These are phyloP conservation scores for Calonectria leucothoes DNA, from an alignment of 2,329 filamentous ascomycete species.

Conservation along the genomic window DNA sequence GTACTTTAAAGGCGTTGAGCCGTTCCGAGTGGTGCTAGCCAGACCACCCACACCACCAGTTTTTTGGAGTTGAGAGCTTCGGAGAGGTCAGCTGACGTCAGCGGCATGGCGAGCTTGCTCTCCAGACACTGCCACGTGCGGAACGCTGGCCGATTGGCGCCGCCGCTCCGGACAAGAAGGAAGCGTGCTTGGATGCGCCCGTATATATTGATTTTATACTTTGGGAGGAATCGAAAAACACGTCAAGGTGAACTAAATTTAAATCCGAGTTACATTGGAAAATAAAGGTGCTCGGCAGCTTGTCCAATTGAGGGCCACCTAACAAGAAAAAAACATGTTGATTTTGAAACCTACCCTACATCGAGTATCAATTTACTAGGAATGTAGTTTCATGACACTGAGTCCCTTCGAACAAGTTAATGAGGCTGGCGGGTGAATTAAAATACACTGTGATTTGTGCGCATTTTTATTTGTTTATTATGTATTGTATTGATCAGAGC, in stretches of 20 bases:
- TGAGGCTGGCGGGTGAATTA: too few species aligned
- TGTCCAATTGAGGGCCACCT: neutral
- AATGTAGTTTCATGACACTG: too few species aligned
- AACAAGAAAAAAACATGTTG: neutral
- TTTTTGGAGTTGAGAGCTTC: conserved; percentile 23
- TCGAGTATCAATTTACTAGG: neutral
- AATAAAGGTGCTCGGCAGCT: neutral
- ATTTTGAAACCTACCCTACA: neutral
- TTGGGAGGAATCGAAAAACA: neutral
- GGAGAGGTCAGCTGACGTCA: conserved; percentile 27
- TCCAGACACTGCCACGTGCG: neutral
- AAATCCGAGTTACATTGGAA: neutral
- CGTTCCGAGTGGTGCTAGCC: neutral
- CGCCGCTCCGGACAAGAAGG: neutral
- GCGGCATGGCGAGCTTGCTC: neutral
- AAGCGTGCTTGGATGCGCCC: neutral
- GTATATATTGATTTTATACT: neutral
- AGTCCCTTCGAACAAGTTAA: too few species aligned
- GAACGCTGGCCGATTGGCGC: neutral
- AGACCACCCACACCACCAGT: conserved; percentile 5
- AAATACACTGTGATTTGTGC: too few species aligned
- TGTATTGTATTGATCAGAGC: too few species aligned
- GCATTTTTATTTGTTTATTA: too few species aligned
- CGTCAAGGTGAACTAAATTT: neutral
- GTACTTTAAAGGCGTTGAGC: neutral